Percentiles rank a stretch among this genome's conserved stretches.
Evolutionary conservation across 768 basidiomycete species (phyloP).

Genomic region (Megacollybia marginata): DNA sequence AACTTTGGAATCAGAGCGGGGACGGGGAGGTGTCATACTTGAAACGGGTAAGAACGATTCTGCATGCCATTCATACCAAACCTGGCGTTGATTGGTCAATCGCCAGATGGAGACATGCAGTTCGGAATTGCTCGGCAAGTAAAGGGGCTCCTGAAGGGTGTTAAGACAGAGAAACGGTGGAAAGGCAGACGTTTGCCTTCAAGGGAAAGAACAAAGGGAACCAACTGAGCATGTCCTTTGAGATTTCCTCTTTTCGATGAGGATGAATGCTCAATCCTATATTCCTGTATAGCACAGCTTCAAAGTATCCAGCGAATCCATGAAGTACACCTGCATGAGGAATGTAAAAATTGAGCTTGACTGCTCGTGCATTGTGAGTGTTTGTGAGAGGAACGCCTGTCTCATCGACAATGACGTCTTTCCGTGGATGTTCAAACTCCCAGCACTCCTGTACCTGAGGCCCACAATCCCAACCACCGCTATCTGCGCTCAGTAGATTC

Average conservation of each 20-base stretch:
- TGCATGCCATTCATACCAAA: constrained; percentile 99
- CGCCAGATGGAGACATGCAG: constrained; percentile 93
- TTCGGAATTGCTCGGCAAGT: constrained; percentile 88
- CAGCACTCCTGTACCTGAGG: constrained; percentile 90
- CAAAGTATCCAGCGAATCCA: constrained; percentile 95
- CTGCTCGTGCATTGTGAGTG: constrained; percentile 88
- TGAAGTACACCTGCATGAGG: constrained; percentile 92
- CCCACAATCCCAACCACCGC: constrained; percentile 56
- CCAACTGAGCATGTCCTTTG: constrained; percentile 98
- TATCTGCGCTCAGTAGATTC: constrained; percentile 77
- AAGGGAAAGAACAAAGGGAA: constrained; percentile 97
- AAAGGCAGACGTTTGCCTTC: constrained; percentile 47
- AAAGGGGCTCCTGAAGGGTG: constrained; percentile 80
- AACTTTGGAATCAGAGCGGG: constrained; percentile 5
- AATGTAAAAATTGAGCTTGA: constrained; percentile 83
- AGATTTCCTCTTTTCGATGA: constrained; percentile 73
- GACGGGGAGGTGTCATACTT: constrained; percentile 13
- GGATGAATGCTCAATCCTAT: constrained; percentile 94
- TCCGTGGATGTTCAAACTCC: constrained; percentile 92
- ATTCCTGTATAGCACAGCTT: constrained; percentile 86
- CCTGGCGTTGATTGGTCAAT: constrained; percentile 76
- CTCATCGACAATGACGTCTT: constrained; percentile 66
- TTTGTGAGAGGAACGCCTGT: constrained; percentile 91
- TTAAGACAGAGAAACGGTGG: not conserved
- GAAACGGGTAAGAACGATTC: constrained; percentile 81